Evolutionary conservation across 441 rosid species (phyloP).

Genomic region (Geranium incanum): DNA sequence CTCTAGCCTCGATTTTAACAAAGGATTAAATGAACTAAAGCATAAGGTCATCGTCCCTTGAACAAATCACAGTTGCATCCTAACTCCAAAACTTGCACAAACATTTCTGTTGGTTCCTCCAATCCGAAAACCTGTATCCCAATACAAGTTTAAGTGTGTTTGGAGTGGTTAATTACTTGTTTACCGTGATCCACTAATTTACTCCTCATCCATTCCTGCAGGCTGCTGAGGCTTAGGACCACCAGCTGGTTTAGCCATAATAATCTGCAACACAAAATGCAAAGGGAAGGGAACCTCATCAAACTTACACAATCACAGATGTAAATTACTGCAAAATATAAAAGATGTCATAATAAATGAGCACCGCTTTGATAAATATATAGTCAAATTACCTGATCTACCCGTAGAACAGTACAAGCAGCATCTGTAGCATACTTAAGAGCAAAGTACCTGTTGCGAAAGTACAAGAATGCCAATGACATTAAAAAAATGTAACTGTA

Average conservation of each 20-base stretch:
- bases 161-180: background rate
- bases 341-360: background rate
- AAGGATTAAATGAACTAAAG: background rate
- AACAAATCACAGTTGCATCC: slow-evolving; percentile 7
- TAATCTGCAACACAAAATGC: slow-evolving; percentile 59
- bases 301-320: background rate
- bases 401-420: slow-evolving; percentile 93
- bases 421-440: slow-evolving; percentile 96
- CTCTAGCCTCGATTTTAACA: background rate
- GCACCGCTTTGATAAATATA: background rate
- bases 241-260: slow-evolving; percentile 99
- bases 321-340: background rate
- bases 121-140: slow-evolving; percentile 3
- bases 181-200: slow-evolving; percentile 16
- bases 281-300: slow-evolving; percentile 9
- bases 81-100: slow-evolving; percentile 9
- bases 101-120: background rate
- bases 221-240: slow-evolving; percentile 89
- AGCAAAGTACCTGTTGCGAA: slow-evolving; percentile 59
- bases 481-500: background rate
- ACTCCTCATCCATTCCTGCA: slow-evolving; percentile 85
- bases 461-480: slow-evolving; percentile 4
- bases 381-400: slow-evolving; percentile 67
- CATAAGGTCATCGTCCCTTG: background rate
- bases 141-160: background rate